phyloP scores from a whole-genome alignment of 1,139 yeast species.

The Pichia sp. region DNA sequence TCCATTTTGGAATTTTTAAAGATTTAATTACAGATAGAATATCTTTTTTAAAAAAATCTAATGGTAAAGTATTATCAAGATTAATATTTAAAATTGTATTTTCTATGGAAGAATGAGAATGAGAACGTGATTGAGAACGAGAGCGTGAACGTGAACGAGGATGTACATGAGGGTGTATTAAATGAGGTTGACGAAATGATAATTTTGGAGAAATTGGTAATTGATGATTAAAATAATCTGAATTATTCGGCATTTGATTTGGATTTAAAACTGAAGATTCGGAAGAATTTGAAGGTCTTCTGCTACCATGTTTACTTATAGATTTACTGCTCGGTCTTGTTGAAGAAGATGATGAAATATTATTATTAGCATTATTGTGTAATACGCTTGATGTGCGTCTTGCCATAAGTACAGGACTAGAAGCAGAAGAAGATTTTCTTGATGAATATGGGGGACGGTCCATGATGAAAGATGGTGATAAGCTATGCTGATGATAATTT shows the following conservation, averaged over 20 bases:
- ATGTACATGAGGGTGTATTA: constrained; percentile 5
- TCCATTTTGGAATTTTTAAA: constrained; percentile 73
- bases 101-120: constrained; percentile 8
- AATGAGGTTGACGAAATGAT: constrained; percentile 8
- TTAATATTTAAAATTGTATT: constrained; percentile 30
- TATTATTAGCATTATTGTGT: not conserved
- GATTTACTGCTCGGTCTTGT: not conserved
- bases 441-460: constrained; percentile 6
- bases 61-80: constrained; percentile 69
- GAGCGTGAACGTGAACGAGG: not conserved
- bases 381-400: not conserved
- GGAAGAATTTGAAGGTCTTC: constrained; percentile 2
- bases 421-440: constrained; percentile 1
- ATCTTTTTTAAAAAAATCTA: constrained; percentile 80
- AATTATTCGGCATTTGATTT: not conserved
- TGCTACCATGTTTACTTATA: not conserved
- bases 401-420: not conserved
- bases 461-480: not conserved
- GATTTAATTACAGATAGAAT: constrained; percentile 58
- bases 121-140: not conserved
- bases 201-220: not conserved
- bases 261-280: not conserved
- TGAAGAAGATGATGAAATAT: not conserved
- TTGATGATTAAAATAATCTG: not conserved
- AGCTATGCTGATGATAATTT: not conserved